Evolutionary conservation across 257 asterid species (phyloP), one percentile per base, ranked within the genome.

Genomic region (Anisodus acutangulus): DNA sequence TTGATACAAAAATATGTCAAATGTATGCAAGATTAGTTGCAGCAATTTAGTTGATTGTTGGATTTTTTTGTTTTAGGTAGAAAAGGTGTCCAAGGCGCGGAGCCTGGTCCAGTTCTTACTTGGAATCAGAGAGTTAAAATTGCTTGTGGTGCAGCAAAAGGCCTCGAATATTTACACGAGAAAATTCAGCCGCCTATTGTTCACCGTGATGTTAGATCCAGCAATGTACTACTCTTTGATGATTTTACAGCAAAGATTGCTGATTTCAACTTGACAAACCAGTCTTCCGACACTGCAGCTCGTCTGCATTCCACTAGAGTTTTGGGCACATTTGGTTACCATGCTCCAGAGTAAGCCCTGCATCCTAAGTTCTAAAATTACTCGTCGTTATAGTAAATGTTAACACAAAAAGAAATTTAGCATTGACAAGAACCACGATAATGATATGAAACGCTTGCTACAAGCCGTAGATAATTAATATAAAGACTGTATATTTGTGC

Each of bases 11-110:
- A 62, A 8, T 12, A 9, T 11, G 16, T 59, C 45, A 68, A 2
- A 45, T 45, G 5, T 39, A 13, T 79, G 55, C 55, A 37, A n/a
- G 69, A 79, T 9, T 0, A 11, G 10, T 11, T 26, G 54, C 3
- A 9, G 60, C 22, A 26, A 1, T 13, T 22, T 12, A 76, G 60
- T 43, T 31, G 47, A 87, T 51, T 22, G 78, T 72, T 70, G 71
- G 17, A 12, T 26, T 45, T 26, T 1, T 69, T 41, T 63, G 31
- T 82, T 83, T 45, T 66, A 94, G 98, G 98, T 47, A 87, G 96
- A 72, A 95, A 95, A 87, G 98, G 98, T 62, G 99, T 95, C 79
- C 97, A 95, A 87, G 97, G 98, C 37, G 98, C 98, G 9, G 98
- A 94, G 86, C 99, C 98, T 1, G 99, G 99, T 53, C 97, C 97